Evolutionary conservation across 352 stramenopile species (phyloP), one percentile per base, ranked within the genome.

Genomic region (Sclerospora graminicola): DNA sequence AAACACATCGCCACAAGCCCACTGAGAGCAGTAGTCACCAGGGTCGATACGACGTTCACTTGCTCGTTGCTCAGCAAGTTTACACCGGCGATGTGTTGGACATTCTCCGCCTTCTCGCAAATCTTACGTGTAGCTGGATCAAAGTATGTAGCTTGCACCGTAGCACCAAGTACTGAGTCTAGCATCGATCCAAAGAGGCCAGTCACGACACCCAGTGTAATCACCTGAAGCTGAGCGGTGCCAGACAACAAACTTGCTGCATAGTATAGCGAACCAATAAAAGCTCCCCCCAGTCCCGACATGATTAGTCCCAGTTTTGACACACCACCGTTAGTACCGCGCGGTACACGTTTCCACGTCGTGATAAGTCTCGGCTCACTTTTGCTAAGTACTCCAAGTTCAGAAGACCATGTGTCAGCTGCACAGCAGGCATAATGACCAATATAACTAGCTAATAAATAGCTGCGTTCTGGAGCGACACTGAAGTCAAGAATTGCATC

Each of bases 291-390:
- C 6, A 89, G 49, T 3, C 60, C 59, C 23, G 87, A 96, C 30
- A 83, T 83, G 5, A 71, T 45, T 13, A 82, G 84, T 6, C 94
- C 94, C 1, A 82, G 53, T 2, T 74, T 5, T 5, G 88, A 96
- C n/a, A 98, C 66, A 6, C 84, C 94, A 31, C 94, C 94, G 68
- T 98, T 98, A 5, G 92, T 98, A 7, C 94, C 91, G 1, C 81
- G 69, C 0, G 91, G 91, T 16, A 98, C 94, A 11, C 58, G 48
- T 1, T 40, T 28, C 15, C 86, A 43, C 27, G 67, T 80, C 30
- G 89, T 97, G 46, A 98, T 82, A 26, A 97, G 67, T 28, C 89
- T 48, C 0, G 94, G 94, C 13, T 58, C 37, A 35, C 54, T 68
- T 31, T 63, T 64, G 35, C 73, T 84, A 0, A 98, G 64, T 20